Evolutionary conservation across 371 early-diverging fungal species (phyloP), one percentile per base, ranked within the genome.

Genomic region (Capniomyces stellatus): DNA sequence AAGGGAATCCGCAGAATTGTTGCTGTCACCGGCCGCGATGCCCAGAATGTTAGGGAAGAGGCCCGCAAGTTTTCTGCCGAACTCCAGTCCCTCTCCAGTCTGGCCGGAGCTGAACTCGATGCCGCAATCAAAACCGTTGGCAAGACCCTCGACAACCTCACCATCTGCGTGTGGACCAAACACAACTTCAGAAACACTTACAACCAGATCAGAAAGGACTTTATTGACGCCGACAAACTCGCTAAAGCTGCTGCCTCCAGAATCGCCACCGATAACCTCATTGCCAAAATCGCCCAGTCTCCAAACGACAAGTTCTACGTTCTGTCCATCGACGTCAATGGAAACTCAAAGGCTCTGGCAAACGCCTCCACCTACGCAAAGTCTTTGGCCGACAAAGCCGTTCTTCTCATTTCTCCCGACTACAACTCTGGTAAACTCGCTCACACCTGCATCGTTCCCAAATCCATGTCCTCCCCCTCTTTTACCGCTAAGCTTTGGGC

Each of bases 1-100:
- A 94, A 92, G 77, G 97, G 95, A 58, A 83, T 94, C 52, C 83
- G 99, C 52, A 88, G 99, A 67, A 92, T 99, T 51, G 82, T 91
- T 24, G 98, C 92, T 29, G 87, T 95, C 30, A 95, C 98, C 19
- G 96, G 96, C 30, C 86, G 87, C 54, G 92, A 88, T 62, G 95
- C 95, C 25, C 56, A 71, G 43, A 70, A 73, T 59, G 86, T 84
- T 29, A 75, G 78, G 39, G 71, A 73, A 10, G 60, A 74, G 27
- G 87, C 87, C 40, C 71, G 75, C 23, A 76, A 74, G 21, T 82
- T 85, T 60, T 74, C 71, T 35, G 55, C 60, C 42, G 75, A 77
- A 58, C 51, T 94, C 47, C 69, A 73, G 30, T 52, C 61, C 13
- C 72, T 91, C 29, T 67, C 75, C 27, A 60, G 59, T 18, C 64